Base-by-base conservation (phyloP, 768 basidiomycete genomes). In the Candolleomyces eurysporus region DNA sequence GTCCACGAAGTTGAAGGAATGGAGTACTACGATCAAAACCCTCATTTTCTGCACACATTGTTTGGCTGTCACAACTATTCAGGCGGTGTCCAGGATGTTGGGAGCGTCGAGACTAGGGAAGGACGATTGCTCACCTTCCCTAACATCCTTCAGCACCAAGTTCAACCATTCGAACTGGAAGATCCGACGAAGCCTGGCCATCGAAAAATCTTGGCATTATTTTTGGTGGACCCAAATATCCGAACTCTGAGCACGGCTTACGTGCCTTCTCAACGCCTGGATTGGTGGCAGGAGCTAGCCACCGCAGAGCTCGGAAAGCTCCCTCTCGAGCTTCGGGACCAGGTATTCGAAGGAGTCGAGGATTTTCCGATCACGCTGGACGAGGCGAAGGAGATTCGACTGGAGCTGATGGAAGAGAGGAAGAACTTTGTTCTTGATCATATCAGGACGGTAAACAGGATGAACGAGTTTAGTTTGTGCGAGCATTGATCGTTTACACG, bases 171-270 rank as follows among this genome's bases (percentile, higher is more conserved):
- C 65, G 59, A 63, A 31, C 73, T 80, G n/a, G 61, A 53, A 4
- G 76, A 80, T 63, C 63, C 63, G 0, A 71, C 71, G 16, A 73
- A 73, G 57, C 74, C 75, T 4, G 80, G 78, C 3, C 68, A 76
- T 59, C 68, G 78, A 50, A 81, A 76, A 63, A 75, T 80, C 26
- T 63, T 80, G 14, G 74, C 72, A 1, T 64, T 80, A 9, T 77
- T 76, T 64, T 72, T 79, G 42, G 71, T 78, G 53, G 76, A 79
- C 57, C 72, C 73, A 1, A 63, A 70, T 54, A 50, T 63, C 36
- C 60, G 59, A 31, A 65, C 73, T 7, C 51, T 69, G 16, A 72
- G 71, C 6, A 67, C 73, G 0, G 62, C 66, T 11, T 61, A 69
- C 46, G 66, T 74, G 5, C 71, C 71, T 0, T 65, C 66, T 17